phyloP scores from a whole-genome alignment of 2,329 filamentous ascomycete genomes.

The Penicillium sp. region DNA sequence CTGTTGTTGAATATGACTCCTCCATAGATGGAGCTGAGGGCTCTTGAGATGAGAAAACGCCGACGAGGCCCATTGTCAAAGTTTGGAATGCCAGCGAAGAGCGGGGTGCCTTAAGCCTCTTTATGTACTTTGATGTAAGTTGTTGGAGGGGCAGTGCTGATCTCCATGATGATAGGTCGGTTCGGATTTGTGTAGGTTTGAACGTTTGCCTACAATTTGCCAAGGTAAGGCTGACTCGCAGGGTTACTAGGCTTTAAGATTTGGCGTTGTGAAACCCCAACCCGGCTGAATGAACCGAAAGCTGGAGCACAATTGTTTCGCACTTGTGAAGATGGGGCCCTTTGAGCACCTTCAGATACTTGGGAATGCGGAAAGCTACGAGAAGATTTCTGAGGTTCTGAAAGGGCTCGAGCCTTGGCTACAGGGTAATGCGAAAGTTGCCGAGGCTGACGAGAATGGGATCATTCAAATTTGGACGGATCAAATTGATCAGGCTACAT shows the following conservation, averaged over 20 bases:
- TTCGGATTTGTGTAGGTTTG: not conserved
- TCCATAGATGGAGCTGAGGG: not conserved
- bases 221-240: not conserved
- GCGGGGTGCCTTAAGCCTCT: not conserved
- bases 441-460: slow-evolving; percentile 1
- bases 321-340: not conserved
- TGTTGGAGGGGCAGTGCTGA: not conserved
- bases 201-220: not conserved
- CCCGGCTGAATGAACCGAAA: not conserved
- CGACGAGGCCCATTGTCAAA: not conserved
- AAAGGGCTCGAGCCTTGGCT: not conserved
- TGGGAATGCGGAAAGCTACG: not conserved
- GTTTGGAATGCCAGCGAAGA: not conserved
- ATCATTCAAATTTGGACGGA: not conserved
- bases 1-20: not conserved
- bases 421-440: not conserved
- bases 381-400: not conserved
- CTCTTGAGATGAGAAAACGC: not conserved
- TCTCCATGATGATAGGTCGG: not conserved
- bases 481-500: slow-evolving; percentile 1
- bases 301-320: not conserved
- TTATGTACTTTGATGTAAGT: not conserved
- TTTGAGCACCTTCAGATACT: not conserved
- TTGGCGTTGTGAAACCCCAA: not conserved
- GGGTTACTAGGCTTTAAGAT: not conserved